Evolutionary conservation across 345 rosid species (phyloP).

Genomic region (Sisymbrium irio): DNA sequence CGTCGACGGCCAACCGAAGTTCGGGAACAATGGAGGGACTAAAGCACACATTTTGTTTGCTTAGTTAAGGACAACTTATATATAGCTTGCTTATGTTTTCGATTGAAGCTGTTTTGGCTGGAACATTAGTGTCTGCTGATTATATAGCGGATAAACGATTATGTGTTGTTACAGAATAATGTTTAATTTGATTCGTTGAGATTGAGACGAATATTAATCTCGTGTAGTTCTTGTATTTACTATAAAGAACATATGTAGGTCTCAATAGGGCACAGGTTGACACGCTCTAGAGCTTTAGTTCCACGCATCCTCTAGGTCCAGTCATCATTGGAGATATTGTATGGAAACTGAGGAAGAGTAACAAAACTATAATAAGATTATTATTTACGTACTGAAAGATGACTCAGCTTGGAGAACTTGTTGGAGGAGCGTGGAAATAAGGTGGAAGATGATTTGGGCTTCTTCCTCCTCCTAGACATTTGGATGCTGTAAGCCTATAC

Average conservation of each 20-base stretch:
- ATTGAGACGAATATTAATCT: not conserved
- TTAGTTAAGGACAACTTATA: not conserved
- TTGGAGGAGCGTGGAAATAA: conserved; percentile 19
- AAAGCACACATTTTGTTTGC: conserved; percentile 28
- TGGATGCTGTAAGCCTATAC: conserved; percentile 14
- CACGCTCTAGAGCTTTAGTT: conserved; percentile 11
- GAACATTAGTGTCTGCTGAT: not conserved
- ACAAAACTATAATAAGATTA: not conserved
- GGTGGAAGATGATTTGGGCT: conserved; percentile 1
- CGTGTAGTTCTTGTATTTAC: not conserved
- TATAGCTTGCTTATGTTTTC: not conserved
- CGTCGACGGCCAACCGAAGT: conserved; percentile 27
- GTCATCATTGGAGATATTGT: conserved; percentile 3
- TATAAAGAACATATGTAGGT: conserved; percentile 5
- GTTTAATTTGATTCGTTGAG: not conserved
- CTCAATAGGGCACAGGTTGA: conserved; percentile 4
- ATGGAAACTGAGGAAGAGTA: not conserved
- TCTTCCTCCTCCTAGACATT: not conserved
- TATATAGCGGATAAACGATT: not conserved
- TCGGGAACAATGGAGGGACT: conserved; percentile 23
- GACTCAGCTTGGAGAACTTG: conserved; percentile 17
- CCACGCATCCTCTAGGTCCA: conserved; percentile 17
- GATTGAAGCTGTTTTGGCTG: conserved; percentile 9
- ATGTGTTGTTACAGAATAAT: not conserved
- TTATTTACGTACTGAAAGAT: conserved; percentile 4